Base-by-base conservation (phyloP, 78 protist species). In the Bodo saltans region DNA sequence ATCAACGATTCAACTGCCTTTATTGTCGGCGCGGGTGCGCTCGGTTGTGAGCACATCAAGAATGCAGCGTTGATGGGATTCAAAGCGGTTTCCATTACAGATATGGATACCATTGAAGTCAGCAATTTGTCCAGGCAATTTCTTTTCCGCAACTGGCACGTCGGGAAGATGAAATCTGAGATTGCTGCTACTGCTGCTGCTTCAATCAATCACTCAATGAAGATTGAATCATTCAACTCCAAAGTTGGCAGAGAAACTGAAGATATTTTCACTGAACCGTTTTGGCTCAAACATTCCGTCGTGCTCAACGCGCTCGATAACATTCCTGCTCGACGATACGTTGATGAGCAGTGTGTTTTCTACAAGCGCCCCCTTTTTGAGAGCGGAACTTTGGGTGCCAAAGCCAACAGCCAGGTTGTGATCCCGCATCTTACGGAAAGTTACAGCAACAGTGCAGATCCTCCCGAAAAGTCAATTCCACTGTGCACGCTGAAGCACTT, bases 11-110 rank as follows among this genome's bases (percentile, higher is more conserved):
- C 33, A 32, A 72, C 71, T 3, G 21, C 8, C 17, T 91, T 92
- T 60, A 30, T 91, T 26, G 99, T 98, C 26, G 99, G 99, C 38
- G 95, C 99, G 0, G 99, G 99, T 28, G 99, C 99, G 3, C 90
- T 97, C 30, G 99, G 99, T 33, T 98, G 99, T 85, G 99, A 98
- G 87, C 47, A 93, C 83, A 72, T 97, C 74, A 98, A 98, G 88
- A 84, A 79, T 88, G 89, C 86, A 40, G 97, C 98, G 29, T 34
- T 93, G 88, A 90, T 94, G 93, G 99, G 99, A 68, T 38, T 95
- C 8, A 94, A 89, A 8, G 68, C 80, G 27, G 42, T 92, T 40
- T 37, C 29, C 30, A 94, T 98, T 25, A 98, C 99, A 29, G 99
- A 98, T 89, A 93, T 92, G 96, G 99, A 98, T 87, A 67, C 88